Conservation (phyloP, 495 filamentous ascomycete species). For the Hypoxylon lenormandii region DNA sequence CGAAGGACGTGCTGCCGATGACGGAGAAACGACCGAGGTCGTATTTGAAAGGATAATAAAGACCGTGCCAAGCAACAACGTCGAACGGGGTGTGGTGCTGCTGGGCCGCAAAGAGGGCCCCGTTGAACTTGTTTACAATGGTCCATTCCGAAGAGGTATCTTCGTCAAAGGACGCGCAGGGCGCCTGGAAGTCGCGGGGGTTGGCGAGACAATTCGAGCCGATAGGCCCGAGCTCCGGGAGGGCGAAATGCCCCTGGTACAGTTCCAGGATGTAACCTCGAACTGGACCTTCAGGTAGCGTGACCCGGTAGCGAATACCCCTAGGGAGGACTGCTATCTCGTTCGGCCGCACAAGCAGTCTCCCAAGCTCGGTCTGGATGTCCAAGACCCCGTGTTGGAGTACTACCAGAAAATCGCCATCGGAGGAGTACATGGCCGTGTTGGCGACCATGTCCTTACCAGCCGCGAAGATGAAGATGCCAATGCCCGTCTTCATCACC, state of each 20-base stretch:
- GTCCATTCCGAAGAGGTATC: constrained; percentile 55
- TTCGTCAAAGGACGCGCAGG: not conserved
- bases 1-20: constrained; percentile 77
- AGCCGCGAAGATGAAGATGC: constrained; percentile 72
- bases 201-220: constrained; percentile 87
- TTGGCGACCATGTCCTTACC: constrained; percentile 72
- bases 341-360: constrained; percentile 71
- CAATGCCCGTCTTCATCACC: constrained; percentile 72
- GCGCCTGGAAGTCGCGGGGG: constrained; percentile 79
- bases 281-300: constrained; percentile 65
- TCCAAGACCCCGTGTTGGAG: constrained; percentile 75
- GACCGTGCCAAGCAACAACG: constrained; percentile 84
- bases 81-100: constrained; percentile 84
- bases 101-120: constrained; percentile 73
- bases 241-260: constrained; percentile 80
- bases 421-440: constrained; percentile 74
- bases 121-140: constrained; percentile 78
- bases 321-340: constrained; percentile 79
- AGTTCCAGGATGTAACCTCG: constrained; percentile 79
- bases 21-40: constrained; percentile 84
- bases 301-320: constrained; percentile 73
- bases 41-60: constrained; percentile 88
- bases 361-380: constrained; percentile 77
- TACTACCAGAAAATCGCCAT: constrained; percentile 78
- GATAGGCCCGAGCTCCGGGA: constrained; percentile 87